Evolutionary conservation across 1,139 yeast genomes (phyloP).

Genomic region (Blastobotrys arbuscula): DNA sequence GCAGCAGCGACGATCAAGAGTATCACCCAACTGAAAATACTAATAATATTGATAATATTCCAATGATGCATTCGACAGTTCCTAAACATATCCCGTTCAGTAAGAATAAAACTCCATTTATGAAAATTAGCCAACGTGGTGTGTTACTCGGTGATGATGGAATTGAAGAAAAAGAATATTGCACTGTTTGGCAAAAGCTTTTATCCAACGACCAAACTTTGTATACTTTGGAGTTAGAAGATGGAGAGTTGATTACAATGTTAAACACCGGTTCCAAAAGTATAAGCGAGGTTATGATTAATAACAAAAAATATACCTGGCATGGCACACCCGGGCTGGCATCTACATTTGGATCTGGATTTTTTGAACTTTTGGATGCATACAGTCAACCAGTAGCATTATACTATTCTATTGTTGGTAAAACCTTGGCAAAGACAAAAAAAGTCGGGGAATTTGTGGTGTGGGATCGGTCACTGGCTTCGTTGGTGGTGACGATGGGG

Average conservation of each 20-base stretch:
- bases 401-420: slow-evolving; percentile 8
- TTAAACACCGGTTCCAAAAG: slow-evolving; percentile 10
- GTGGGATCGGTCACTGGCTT: slow-evolving; percentile 3
- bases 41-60: neutral
- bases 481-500: slow-evolving; percentile 10
- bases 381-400: slow-evolving; percentile 7
- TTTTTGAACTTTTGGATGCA: slow-evolving; percentile 8
- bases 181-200: slow-evolving; percentile 11
- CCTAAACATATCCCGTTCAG: slow-evolving; percentile 8
- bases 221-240: slow-evolving; percentile 6
- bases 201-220: slow-evolving; percentile 9
- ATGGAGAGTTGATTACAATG: slow-evolving; percentile 3
- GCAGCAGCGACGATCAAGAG: neutral
- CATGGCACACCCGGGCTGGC: slow-evolving; percentile 12
- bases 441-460: slow-evolving; percentile 12
- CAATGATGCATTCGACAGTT: slow-evolving; percentile 4
- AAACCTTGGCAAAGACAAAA: slow-evolving; percentile 4
- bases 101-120: slow-evolving; percentile 6
- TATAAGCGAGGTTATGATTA: slow-evolving; percentile 4
- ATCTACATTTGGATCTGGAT: slow-evolving; percentile 12
- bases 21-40: neutral
- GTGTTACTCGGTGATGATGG: neutral
- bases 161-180: neutral
- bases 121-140: slow-evolving; percentile 2
- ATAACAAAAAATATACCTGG: slow-evolving; percentile 5